Evolutionary conservation across 1,284 basidiomycete genomes (phyloP), one percentile per base, ranked within the genome.

Genomic region (Boletus sp.): DNA sequence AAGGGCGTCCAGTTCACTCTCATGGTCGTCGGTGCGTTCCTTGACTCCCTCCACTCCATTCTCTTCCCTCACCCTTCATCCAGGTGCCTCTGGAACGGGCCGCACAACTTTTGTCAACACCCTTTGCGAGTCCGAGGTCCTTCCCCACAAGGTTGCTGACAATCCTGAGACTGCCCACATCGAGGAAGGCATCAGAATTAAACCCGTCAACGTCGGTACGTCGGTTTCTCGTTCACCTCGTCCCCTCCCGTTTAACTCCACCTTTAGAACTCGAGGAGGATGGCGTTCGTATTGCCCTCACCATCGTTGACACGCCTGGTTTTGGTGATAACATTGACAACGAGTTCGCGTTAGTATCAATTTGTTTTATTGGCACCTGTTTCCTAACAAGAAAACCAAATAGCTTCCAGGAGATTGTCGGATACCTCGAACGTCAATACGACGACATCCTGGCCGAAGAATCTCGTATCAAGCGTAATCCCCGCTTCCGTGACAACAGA

Each of bases 251-350:
- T 44, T 39, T 44, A 30, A 50, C 41, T 5, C 19, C 16, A 2
- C 26, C 33, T 13, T 25, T 63, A 93, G 95, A 99, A 71, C 84
- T 99, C 51, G 96, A 99, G 62, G 95, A 99, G 69, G 96, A 99
- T 59, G 96, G 96, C 36, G 91, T 98, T 56, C 89, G 95, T 58
- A 97, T 99, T 66, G 93, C 94, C 23, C 77, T 99, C 57, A 99
- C 96, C 43, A 93, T 99, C 57, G 94, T 99, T 33, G 96, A 99
- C 70, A 99, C 96, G 1, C 96, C 96, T 48, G 96, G 96, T 41
- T 99, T 99, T 61, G 96, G 95, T 42, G 94, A 98, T 73, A 95
- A 95, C 68, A 95, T 99, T 65, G 93, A 99, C 77, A 99, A 99
- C 65, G 94, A 97, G 73, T 93, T 92, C 69, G 88, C 91, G 93